Conservation (phyloP, 2,329 filamentous ascomycete species). For the Ophiobolus disseminans region DNA sequence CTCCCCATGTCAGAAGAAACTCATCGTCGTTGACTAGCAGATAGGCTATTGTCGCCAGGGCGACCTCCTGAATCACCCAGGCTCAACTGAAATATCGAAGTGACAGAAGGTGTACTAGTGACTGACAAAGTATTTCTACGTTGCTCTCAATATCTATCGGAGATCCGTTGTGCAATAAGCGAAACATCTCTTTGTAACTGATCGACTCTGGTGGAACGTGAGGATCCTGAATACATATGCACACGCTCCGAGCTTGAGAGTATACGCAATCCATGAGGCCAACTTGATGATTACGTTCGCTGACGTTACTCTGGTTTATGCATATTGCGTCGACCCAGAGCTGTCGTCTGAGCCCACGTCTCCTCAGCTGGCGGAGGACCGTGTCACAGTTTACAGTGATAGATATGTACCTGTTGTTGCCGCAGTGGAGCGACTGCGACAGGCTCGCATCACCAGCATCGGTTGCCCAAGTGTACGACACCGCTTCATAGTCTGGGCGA, state of each 20-base stretch:
- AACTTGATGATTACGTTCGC: conserved; percentile 20
- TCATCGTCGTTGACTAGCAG: neutral
- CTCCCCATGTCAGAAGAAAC: neutral
- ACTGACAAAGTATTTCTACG: neutral
- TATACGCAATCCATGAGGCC: conserved; percentile 13
- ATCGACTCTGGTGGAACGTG: neutral
- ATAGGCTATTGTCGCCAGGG: neutral
- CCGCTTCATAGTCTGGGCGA: conserved; percentile 15
- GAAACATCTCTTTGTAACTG: neutral
- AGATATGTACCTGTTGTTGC: conserved; percentile 1
- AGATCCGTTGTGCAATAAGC: neutral
- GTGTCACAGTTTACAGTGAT: conserved; percentile 21
- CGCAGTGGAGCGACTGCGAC: neutral
- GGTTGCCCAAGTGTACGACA: conserved; percentile 21
- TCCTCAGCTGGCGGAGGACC: conserved; percentile 10
- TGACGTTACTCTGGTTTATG: conserved; percentile 20
- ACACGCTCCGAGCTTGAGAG: neutral
- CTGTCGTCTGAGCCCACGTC: conserved; percentile 1
- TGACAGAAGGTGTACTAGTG: neutral
- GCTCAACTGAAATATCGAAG: neutral
- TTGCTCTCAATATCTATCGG: neutral
- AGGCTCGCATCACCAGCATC: conserved; percentile 4
- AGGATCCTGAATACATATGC: neutral
- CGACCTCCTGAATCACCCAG: neutral
- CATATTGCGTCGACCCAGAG: conserved; percentile 30